phyloP scores from a whole-genome alignment of 2,329 filamentous ascomycete genomes.

The Ceratocystis colombiana region DNA sequence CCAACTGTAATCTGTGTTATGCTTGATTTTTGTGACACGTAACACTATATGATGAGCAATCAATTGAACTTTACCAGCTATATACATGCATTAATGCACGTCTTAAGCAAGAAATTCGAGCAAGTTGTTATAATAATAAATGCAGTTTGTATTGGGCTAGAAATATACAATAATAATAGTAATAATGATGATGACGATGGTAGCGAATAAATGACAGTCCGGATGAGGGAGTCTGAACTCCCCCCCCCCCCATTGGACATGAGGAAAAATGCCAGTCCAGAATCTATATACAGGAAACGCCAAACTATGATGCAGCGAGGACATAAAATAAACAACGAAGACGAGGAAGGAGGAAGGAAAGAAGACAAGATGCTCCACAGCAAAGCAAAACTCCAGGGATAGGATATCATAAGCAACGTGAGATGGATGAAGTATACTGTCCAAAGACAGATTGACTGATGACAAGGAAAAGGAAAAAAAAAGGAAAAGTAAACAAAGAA shows the following conservation, averaged over 20 bases:
- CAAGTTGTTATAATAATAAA: neutral
- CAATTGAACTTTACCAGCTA: no score
- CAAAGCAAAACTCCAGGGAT: conserved; percentile 10
- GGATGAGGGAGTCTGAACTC: conserved; percentile 5
- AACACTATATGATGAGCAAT: no score
- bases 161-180: neutral
- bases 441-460: neutral
- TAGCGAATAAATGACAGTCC: neutral
- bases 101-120: no score
- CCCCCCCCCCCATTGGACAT: neutral
- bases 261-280: conserved; percentile 3
- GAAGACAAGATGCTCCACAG: neutral
- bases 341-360: conserved; percentile 6
- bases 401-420: conserved; percentile 24
- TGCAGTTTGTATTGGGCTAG: neutral
- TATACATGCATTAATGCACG: no score
- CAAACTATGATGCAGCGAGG: conserved; percentile 14
- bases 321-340: conserved; percentile 6
- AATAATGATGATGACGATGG: neutral
- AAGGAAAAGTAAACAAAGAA: neutral
- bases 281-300: conserved; percentile 20
- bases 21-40: no score
- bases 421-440: neutral
- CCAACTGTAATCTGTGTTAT: no score
- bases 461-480: conserved; percentile 1